Evolutionary conservation across 345 rosid genomes (phyloP).

Genomic region (Gossypium ekmanianum): DNA sequence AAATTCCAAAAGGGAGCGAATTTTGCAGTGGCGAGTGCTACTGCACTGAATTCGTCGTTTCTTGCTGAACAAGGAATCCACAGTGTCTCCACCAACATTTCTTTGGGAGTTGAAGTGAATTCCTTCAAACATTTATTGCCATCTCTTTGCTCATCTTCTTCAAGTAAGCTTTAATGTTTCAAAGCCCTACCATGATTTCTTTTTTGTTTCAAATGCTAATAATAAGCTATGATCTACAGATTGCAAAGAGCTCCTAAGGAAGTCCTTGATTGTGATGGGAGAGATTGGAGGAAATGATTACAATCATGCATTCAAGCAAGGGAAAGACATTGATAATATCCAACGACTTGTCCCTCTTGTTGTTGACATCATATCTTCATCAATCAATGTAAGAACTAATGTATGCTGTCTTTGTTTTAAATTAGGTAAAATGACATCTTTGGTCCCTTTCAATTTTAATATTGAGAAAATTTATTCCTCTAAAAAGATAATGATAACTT

Average conservation of each 20-base stretch:
- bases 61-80: conserved; percentile 31
- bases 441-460: too few relatives aligned
- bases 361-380: conserved; percentile 29
- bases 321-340: conserved; percentile 22
- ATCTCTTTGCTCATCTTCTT: conserved; percentile 1
- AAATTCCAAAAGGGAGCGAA: conserved; percentile 41
- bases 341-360: conserved; percentile 35
- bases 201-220: neutral
- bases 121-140: neutral
- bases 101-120: neutral
- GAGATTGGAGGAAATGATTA: conserved; percentile 58
- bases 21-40: conserved; percentile 55
- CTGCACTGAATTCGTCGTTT: conserved; percentile 36
- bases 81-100: conserved; percentile 15
- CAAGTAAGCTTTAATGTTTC: neutral
- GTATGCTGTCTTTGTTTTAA: neutral
- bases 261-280: conserved; percentile 47
- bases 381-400: conserved; percentile 27
- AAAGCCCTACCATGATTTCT: too few relatives aligned
- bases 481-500: too few relatives aligned
- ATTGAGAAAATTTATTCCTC: too few relatives aligned
- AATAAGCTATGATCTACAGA: conserved; percentile 17
- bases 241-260: conserved; percentile 28
- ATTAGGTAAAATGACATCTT: neutral
- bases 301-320: conserved; percentile 28